Percentiles rank a stretch among this genome's conserved stretches.
Conservation (phyloP, 1,139 yeast species). For the Chernovozyma sophiae-reginae region DNA sequence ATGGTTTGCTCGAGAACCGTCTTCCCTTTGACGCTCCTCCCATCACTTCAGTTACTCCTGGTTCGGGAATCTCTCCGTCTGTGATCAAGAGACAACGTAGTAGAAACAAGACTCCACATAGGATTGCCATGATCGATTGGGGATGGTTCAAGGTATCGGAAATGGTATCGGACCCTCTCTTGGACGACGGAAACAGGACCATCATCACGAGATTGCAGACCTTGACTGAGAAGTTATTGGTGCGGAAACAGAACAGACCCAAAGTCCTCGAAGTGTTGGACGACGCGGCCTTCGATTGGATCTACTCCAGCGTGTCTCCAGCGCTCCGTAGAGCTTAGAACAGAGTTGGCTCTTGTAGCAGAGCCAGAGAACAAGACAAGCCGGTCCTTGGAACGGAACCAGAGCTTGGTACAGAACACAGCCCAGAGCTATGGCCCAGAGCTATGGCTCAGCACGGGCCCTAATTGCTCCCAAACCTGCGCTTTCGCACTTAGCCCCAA, state of each 20-base stretch:
- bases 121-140: slow-evolving; percentile 94
- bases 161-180: slow-evolving; percentile 2
- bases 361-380: no score
- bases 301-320: neutral
- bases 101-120: slow-evolving; percentile 68
- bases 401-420: no score
- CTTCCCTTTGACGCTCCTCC: slow-evolving; percentile 80
- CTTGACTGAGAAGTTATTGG: slow-evolving; percentile 33
- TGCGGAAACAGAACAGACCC: slow-evolving; percentile 35
- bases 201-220: slow-evolving; percentile 25
- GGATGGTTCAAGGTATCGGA: slow-evolving; percentile 54
- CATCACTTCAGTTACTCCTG: slow-evolving; percentile 40
- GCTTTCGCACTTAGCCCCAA: no score
- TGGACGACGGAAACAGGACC: slow-evolving; percentile 16
- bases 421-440: no score
- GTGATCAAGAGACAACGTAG: slow-evolving; percentile 47
- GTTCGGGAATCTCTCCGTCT: slow-evolving; percentile 38
- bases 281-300: neutral
- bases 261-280: slow-evolving; percentile 5
- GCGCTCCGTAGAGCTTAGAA: neutral
- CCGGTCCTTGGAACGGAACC: no score
- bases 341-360: no score
- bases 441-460: no score
- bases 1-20: slow-evolving; percentile 76
- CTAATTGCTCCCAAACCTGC: no score